Percentiles rank a stretch among this genome's conserved stretches.
Evolutionary conservation across 805 yeast species (phyloP).

Genomic region (Metschnikowia dekortorum): DNA sequence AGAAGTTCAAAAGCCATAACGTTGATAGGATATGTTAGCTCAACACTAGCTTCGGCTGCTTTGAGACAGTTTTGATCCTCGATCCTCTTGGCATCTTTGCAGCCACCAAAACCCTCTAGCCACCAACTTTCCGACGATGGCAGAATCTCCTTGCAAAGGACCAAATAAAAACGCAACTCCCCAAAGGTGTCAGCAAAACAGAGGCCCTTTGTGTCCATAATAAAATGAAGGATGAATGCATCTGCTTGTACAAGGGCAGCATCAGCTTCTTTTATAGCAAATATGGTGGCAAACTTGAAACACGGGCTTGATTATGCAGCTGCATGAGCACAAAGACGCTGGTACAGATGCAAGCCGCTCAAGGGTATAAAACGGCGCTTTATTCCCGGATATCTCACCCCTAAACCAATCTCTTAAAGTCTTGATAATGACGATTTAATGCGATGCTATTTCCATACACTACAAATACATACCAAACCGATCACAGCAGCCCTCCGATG

Average conservation of each 20-base stretch:
- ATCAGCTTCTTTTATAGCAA: neutral
- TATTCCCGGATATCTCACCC: neutral
- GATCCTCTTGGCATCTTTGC: too few species aligned
- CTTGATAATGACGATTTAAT: neutral
- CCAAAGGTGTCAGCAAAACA: too few species aligned
- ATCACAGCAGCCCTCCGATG: too few species aligned
- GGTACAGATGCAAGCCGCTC: neutral
- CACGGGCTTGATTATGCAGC: neutral
- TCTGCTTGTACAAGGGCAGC: neutral
- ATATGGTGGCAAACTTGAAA: neutral
- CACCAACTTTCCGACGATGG: too few species aligned
- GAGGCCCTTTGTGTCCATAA: too few species aligned
- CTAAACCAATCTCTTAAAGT: neutral
- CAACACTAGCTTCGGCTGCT: too few species aligned
- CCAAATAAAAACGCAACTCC: too few species aligned
- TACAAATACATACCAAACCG: neutral
- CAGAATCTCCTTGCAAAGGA: too few species aligned
- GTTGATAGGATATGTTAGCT: conserved; percentile 43
- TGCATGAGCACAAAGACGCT: neutral
- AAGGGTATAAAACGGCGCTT: neutral
- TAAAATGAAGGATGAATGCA: neutral
- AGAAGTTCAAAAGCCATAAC: conserved; percentile 77
- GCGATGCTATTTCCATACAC: neutral
- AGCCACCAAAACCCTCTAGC: neutral
- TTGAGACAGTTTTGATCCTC: too few species aligned